A percentile compares a stretch with the other conserved stretches of the same genome.
Evolutionary conservation across 495 filamentous ascomycete genomes (phyloP).

Genomic region (Margaritispora aquatica): DNA sequence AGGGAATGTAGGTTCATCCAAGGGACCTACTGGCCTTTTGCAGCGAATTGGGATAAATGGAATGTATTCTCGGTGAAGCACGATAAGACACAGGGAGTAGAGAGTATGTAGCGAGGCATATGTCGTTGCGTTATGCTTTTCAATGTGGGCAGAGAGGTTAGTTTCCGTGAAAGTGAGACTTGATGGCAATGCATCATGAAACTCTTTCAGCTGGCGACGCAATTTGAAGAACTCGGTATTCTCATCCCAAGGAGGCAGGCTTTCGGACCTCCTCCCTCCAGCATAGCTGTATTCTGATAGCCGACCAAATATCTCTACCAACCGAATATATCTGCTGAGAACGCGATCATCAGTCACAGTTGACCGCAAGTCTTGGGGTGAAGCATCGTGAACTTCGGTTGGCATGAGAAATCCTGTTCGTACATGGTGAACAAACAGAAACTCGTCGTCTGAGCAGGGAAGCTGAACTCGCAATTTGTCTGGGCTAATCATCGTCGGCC

Average conservation of each 20-base stretch:
- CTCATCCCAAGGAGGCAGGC: conserved; percentile 52
- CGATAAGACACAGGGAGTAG: conserved; percentile 68
- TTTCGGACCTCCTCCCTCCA: conserved; percentile 56
- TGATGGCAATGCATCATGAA: conserved; percentile 60
- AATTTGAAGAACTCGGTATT: conserved; percentile 59
- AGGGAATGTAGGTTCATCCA: conserved; percentile 64
- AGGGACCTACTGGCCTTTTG: conserved; percentile 59
- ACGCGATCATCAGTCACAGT: conserved; percentile 59
- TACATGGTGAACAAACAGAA: conserved; percentile 66
- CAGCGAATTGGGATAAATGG: conserved; percentile 75
- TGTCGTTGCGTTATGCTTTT: conserved; percentile 63
- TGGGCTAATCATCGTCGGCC: conserved; percentile 60
- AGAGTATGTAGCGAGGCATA: conserved; percentile 77
- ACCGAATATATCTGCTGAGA: conserved; percentile 67
- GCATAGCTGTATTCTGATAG: conserved; percentile 71
- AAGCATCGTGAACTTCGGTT: conserved; percentile 4
- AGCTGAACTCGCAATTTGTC: conserved; percentile 64
- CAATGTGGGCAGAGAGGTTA: conserved; percentile 79
- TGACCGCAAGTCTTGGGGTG: conserved; percentile 33
- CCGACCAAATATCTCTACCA: conserved; percentile 73
- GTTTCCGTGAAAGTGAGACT: conserved; percentile 64
- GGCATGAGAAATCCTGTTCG: conserved; percentile 40
- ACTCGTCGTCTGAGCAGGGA: conserved; percentile 58
- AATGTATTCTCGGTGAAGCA: conserved; percentile 75
- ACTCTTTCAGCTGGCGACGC: conserved; percentile 52